Evolutionary conservation across 306 rosid species (phyloP), one percentile per base, ranked within the genome.

Genomic region (Cicer yamashitae): DNA sequence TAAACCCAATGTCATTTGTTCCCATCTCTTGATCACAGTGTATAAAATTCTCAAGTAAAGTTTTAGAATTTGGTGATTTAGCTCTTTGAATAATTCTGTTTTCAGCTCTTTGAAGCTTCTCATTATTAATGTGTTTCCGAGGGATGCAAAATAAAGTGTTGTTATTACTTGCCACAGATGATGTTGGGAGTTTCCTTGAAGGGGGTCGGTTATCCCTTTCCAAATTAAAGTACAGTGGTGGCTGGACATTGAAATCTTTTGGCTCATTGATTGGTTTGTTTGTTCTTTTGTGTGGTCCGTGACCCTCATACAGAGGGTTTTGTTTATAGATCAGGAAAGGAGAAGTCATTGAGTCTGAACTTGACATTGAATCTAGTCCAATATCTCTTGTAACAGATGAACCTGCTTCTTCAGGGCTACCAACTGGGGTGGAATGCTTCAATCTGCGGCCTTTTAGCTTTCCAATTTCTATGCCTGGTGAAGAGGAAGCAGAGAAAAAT

Each of bases 381-480:
- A 84, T 82, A 57, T 84, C 82, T 82, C 87, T 90, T 46, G 88
- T 82, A 78, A 76, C 76, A 45, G 93, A 91, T 75, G 89, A 74
- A 77, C 86, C 75, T 18, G 86, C 71, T 78, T 78, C 96, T 73
- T 94, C 98, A 48, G 96, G 98, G 84, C 96, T 94, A 84, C 93
- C 85, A 11, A 82, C 87, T 39, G 98, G 93, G 70, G 96, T 90
- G 70, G 96, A 85, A 79, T 87, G 96, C 88, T 79, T 94, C 93
- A 86, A 84, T 80, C 76, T 86, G 40, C 81, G 84, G 58, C 85
- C 86, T 76, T 83, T 86, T 30, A 84, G 56, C 82, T 77, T 90
- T 66, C 74, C 84, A 59, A 67, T 70, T 56, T 84, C 90, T 59
- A 66, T 34, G 30, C 68, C 83, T 3, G 97, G 96, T 56, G 97